A percentile compares a stretch with the other conserved stretches of the same genome.
Evolutionary conservation across 2,329 filamentous ascomycete genomes (phyloP).

Genomic region (Tolypocladium endophyticum): DNA sequence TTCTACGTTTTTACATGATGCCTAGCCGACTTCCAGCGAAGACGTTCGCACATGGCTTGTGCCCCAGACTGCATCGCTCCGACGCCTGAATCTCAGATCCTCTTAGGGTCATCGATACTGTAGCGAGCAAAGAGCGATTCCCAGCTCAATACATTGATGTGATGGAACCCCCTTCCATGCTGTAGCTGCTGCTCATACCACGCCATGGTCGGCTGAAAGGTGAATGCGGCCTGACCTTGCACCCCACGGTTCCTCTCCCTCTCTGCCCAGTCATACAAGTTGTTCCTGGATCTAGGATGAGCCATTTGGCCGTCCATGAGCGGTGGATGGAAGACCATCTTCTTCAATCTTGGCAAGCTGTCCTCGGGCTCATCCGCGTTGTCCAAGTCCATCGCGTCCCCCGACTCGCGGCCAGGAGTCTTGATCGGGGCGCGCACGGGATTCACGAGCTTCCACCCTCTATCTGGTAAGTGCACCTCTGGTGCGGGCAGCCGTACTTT

Average conservation of each 20-base stretch:
- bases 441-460: constrained; percentile 28
- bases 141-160: constrained; percentile 36
- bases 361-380: constrained; percentile 10
- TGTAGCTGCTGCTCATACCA: constrained; percentile 40
- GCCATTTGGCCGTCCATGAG: constrained; percentile 11
- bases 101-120: constrained; percentile 14
- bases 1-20: not conserved
- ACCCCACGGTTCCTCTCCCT: not conserved
- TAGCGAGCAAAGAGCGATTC: constrained; percentile 24
- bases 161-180: constrained; percentile 38
- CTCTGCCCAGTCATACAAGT: constrained; percentile 28
- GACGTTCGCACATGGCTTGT: no score
- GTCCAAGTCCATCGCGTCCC: constrained; percentile 2
- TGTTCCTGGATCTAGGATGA: constrained; percentile 29
- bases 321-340: constrained; percentile 38
- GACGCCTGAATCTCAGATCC: not conserved
- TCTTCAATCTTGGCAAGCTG: constrained; percentile 8
- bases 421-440: constrained; percentile 2
- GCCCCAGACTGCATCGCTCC: not conserved
- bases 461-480: constrained; percentile 12
- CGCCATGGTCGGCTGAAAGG: constrained; percentile 34
- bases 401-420: not conserved
- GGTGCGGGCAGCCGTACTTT: constrained; percentile 25
- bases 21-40: not conserved
- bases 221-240: constrained; percentile 16